These are phyloP conservation scores for Pyrenophora teres DNA, from an alignment of 2,329 filamentous ascomycete genomes.

Conservation along the genomic window DNA sequence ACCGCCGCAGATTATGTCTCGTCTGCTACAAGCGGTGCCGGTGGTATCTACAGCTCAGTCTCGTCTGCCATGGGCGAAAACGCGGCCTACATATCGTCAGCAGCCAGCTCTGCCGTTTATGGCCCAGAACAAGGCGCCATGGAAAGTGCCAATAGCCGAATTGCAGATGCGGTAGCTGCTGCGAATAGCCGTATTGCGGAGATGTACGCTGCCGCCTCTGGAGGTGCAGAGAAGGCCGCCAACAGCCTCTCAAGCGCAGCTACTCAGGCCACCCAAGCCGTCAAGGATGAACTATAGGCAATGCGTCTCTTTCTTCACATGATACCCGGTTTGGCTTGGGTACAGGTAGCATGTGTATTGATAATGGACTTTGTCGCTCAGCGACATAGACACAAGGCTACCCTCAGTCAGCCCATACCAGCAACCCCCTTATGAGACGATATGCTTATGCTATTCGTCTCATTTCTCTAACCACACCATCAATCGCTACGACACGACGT, in stretches of 20 bases:
- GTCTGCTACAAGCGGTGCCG: slow-evolving; percentile 51
- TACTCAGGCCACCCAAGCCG: slow-evolving; percentile 49
- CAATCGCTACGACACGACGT: too few species aligned
- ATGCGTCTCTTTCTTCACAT: too few species aligned
- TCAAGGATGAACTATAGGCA: slow-evolving; percentile 59
- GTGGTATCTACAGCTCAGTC: slow-evolving; percentile 31
- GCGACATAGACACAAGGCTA: too few species aligned
- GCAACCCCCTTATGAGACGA: too few species aligned
- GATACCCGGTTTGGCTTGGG: too few species aligned
- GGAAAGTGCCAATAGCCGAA: slow-evolving; percentile 51
- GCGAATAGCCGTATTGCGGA: slow-evolving; percentile 51
- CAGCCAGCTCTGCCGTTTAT: slow-evolving; percentile 53
- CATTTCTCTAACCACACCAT: too few species aligned
- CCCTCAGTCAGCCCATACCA: too few species aligned
- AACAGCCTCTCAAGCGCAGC: slow-evolving; percentile 49
- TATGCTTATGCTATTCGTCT: too few species aligned
- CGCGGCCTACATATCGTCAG: slow-evolving; percentile 35
- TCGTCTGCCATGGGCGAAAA: slow-evolving; percentile 25
- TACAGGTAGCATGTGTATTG: too few species aligned
- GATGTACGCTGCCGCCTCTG: slow-evolving; percentile 45
- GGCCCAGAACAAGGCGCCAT: slow-evolving; percentile 54
- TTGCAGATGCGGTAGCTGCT: slow-evolving; percentile 50
- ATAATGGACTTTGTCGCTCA: too few species aligned
- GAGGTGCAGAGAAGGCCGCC: slow-evolving; percentile 53
- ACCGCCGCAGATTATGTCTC: slow-evolving; percentile 53